These are phyloP conservation scores for Rubia tinctorum DNA, from an alignment of 305 asterid genomes.

Conservation along the genomic window DNA sequence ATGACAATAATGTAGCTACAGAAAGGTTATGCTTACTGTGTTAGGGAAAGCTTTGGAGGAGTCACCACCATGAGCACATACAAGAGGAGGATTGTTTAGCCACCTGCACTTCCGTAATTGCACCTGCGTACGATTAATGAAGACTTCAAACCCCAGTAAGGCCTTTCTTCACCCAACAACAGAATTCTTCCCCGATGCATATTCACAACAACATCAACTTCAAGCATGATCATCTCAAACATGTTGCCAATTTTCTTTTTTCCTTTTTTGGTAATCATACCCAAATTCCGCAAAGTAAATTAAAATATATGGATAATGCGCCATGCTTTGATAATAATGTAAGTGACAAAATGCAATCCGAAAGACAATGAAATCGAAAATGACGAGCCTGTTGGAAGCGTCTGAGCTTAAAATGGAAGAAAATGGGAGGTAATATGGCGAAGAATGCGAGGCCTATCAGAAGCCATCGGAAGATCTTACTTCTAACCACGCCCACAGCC, in stretches of 20 bases:
- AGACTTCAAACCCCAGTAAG: background rate
- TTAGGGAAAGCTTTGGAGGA: slow-evolving; percentile 88
- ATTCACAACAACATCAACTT: background rate
- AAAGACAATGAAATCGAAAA: background rate
- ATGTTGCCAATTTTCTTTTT: background rate
- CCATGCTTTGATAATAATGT: too few relatives aligned
- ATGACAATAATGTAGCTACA: background rate
- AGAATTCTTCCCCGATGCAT: background rate
- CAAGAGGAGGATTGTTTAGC: slow-evolving; percentile 76
- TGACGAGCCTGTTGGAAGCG: slow-evolving; percentile 59
- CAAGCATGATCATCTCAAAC: background rate
- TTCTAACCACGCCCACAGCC: background rate
- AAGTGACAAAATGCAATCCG: background rate
- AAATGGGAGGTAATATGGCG: slow-evolving; percentile 80
- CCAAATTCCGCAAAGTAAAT: background rate
- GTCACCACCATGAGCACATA: slow-evolving; percentile 99
- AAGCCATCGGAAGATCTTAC: slow-evolving; percentile 42
- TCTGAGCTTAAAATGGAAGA: slow-evolving; percentile 87
- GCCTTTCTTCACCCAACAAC: background rate
- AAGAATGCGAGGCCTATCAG: slow-evolving; percentile 58
- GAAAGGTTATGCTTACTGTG: slow-evolving; percentile 48
- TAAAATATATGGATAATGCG: too few relatives aligned
- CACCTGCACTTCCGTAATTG: slow-evolving; percentile 69
- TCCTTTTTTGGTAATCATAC: background rate
- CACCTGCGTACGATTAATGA: slow-evolving; percentile 38